Conservation (phyloP, 768 basidiomycete species). For the Crepidotus variabilis region DNA sequence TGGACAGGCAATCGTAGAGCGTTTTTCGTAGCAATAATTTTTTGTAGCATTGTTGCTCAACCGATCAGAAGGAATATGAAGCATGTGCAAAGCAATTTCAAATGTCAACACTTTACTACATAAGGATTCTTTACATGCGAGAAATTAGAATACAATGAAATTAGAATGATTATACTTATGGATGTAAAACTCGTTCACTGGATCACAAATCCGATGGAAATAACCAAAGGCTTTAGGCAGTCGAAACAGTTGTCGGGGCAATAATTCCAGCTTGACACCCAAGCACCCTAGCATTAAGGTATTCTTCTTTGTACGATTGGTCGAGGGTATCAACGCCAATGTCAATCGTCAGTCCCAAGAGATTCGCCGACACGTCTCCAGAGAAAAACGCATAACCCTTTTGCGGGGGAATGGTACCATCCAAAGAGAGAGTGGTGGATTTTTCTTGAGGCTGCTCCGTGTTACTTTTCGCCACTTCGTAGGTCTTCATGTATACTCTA, state of each 20-base stretch:
- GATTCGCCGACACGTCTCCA: not conserved
- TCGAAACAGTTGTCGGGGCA: not conserved
- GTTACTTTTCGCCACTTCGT: not conserved
- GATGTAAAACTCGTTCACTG: too few relatives aligned
- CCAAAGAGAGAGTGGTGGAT: not conserved
- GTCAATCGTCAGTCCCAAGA: not conserved
- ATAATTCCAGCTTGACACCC: not conserved
- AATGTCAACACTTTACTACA: too few relatives aligned
- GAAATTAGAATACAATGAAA: too few relatives aligned
- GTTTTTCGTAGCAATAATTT: too few relatives aligned
- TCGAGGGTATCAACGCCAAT: not conserved
- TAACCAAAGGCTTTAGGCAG: not conserved
- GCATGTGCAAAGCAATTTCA: too few relatives aligned
- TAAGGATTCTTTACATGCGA: too few relatives aligned
- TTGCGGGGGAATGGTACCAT: not conserved
- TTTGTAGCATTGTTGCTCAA: too few relatives aligned
- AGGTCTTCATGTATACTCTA: not conserved
- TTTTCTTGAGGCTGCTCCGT: not conserved
- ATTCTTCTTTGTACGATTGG: slow-evolving; percentile 1
- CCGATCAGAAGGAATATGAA: not conserved
- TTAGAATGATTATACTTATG: too few relatives aligned
- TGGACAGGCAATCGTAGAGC: not conserved
- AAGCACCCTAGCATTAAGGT: not conserved
- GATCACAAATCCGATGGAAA: too few relatives aligned
- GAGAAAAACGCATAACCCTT: slow-evolving; percentile 1